These are phyloP conservation scores for Cinchona pubescens DNA, from an alignment of 257 asterid species.

Conservation along the genomic window DNA sequence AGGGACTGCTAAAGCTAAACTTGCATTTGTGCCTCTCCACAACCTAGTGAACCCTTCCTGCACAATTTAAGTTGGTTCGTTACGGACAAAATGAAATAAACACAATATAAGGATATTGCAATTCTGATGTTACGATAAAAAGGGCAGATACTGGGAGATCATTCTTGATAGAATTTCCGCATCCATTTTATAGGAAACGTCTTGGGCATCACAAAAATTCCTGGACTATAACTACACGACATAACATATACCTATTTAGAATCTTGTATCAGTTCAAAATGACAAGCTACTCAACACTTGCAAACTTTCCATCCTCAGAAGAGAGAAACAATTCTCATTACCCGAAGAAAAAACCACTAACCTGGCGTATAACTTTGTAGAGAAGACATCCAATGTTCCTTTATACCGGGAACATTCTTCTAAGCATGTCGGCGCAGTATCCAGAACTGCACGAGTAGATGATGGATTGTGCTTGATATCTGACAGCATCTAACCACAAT, in stretches of 20 bases:
- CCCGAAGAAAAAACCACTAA: constrained; percentile 32
- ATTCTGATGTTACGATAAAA: not conserved
- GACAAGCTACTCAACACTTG: not conserved
- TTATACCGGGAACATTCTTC: constrained; percentile 56
- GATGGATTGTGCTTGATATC: constrained; percentile 37
- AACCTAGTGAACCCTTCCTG: constrained; percentile 82
- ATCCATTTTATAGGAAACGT: not conserved
- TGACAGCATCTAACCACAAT: constrained; percentile 48
- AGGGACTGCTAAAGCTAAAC: constrained; percentile 86
- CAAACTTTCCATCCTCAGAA: not conserved
- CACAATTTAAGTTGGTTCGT: constrained; percentile 16
- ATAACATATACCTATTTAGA: too few relatives aligned
- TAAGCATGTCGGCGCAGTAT: constrained; percentile 42
- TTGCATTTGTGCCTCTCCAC: constrained; percentile 97
- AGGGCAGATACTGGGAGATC: not conserved
- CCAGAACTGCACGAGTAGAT: constrained; percentile 31
- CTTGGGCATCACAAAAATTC: not conserved
- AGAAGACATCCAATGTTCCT: constrained; percentile 74
- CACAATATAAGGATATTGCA: not conserved
- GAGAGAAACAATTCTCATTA: not conserved
- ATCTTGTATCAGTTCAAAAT: not conserved
- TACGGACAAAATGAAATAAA: not conserved
- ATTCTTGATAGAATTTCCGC: not conserved
- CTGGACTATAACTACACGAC: too few relatives aligned
- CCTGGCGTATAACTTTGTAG: constrained; percentile 67